phyloP scores from a whole-genome alignment of 805 yeast genomes.

The Blastobotrys muscicola region DNA sequence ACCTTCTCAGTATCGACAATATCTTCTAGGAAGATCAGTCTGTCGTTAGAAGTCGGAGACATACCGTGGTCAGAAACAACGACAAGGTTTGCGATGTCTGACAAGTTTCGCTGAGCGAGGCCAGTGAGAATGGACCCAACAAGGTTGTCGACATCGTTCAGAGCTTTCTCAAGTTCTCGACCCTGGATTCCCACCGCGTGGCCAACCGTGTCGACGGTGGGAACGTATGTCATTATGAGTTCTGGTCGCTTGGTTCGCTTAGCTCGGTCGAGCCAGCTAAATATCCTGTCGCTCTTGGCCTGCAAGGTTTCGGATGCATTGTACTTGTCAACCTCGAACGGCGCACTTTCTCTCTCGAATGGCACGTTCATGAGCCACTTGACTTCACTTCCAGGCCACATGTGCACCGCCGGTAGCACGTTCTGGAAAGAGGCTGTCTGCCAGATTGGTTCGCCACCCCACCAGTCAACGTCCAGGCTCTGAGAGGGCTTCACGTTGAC shows the following conservation, averaged over 20 bases:
- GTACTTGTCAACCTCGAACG: conserved; percentile 49
- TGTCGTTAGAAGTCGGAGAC: conserved; percentile 71
- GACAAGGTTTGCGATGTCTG: conserved; percentile 59
- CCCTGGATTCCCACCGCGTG: conserved; percentile 67
- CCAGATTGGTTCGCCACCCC: conserved; percentile 95
- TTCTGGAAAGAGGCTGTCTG: conserved; percentile 57
- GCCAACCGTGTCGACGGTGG: conserved; percentile 72
- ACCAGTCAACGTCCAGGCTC: conserved; percentile 50
- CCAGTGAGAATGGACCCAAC: conserved; percentile 42
- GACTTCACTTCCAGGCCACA: conserved; percentile 95
- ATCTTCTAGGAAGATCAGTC: conserved; percentile 68
- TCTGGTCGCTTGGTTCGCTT: conserved; percentile 56
- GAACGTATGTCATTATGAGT: conserved; percentile 66
- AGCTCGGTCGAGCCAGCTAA: conserved; percentile 55
- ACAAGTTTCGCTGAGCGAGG: conserved; percentile 45
- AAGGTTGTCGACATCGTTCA: conserved; percentile 57
- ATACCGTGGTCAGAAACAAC: conserved; percentile 89
- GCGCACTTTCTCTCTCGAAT: conserved; percentile 32
- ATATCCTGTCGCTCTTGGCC: conserved; percentile 46
- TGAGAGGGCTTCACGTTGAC: conserved; percentile 47
- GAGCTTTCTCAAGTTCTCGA: conserved; percentile 40
- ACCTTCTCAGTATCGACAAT: conserved; percentile 44
- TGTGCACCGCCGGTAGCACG: conserved; percentile 66
- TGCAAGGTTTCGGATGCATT: conserved; percentile 54
- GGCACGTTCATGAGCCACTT: conserved; percentile 27